A percentile compares a stretch with the other conserved stretches of the same genome.
These are phyloP conservation scores for Lentinus brumalis DNA, from an alignment of 768 basidiomycete genomes.

Conservation along the genomic window DNA sequence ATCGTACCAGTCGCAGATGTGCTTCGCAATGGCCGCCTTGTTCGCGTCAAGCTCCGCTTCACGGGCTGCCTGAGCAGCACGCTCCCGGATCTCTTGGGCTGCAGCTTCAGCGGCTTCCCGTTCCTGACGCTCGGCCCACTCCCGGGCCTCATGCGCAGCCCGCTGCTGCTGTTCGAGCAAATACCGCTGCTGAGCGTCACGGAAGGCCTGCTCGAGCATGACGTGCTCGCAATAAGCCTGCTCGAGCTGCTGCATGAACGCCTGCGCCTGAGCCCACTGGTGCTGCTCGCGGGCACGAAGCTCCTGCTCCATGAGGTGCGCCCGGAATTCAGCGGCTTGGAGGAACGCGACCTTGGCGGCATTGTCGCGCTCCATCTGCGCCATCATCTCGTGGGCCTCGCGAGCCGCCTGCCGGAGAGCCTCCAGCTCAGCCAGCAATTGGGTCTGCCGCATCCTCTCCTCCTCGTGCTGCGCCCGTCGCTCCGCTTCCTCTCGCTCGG, in stretches of 20 bases:
- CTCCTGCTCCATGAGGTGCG: not conserved
- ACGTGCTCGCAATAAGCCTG: not conserved
- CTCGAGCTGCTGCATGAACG: not conserved
- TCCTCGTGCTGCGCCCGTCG: not conserved
- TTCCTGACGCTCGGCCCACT: not conserved
- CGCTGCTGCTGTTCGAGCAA: not conserved
- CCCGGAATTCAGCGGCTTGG: not conserved
- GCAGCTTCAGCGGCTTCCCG: not conserved
- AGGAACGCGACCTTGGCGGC: not conserved
- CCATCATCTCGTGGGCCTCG: not conserved
- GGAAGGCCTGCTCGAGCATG: not conserved
- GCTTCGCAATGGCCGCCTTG: not conserved
- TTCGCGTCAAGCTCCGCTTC: not conserved
- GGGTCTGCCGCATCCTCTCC: not conserved
- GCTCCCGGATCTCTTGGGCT: not conserved
- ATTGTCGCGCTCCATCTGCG: not conserved
- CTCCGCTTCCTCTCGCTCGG: not conserved
- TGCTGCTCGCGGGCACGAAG: not conserved
- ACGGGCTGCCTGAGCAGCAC: not conserved
- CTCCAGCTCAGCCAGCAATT: not conserved
- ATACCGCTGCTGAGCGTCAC: not conserved
- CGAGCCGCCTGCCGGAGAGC: not conserved
- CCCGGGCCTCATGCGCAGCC: not conserved
- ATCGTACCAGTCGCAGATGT: slow-evolving; percentile 14
- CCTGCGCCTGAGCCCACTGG: not conserved